These are phyloP conservation scores for Blastomyces percursus DNA, from an alignment of 2,329 filamentous ascomycete genomes.

Conservation along the genomic window DNA sequence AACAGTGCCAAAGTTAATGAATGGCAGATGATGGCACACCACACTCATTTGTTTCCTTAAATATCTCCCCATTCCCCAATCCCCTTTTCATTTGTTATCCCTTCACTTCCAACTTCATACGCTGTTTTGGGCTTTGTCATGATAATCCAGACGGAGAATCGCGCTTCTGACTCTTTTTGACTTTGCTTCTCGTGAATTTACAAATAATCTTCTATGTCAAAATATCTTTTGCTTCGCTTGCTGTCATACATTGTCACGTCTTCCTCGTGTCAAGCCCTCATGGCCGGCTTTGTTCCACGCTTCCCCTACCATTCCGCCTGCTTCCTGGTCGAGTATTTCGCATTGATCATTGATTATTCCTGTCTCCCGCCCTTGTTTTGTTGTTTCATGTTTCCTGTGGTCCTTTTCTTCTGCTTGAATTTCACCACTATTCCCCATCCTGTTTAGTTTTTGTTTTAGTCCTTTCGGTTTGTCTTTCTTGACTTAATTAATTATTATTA, in stretches of 20 bases:
- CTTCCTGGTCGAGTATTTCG: no score
- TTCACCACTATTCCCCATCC: conserved; percentile 3
- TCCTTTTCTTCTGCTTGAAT: conserved; percentile 1
- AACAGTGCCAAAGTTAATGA: background rate
- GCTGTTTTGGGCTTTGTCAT: background rate
- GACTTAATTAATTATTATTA: no score
- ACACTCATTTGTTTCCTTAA: conserved; percentile 20
- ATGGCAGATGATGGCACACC: conserved; percentile 4
- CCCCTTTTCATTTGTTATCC: conserved; percentile 15
- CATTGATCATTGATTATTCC: no score
- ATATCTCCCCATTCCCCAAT: no score
- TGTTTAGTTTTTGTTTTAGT: background rate
- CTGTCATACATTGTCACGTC: background rate
- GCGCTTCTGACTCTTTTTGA: background rate
- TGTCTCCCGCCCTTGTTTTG: background rate
- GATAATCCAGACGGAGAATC: background rate
- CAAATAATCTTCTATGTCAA: background rate
- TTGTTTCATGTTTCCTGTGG: background rate
- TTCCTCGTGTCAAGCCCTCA: no score
- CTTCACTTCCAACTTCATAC: background rate
- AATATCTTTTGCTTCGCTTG: background rate
- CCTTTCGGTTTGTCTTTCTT: conserved; percentile 1
- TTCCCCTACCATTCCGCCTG: no score
- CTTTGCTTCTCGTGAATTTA: background rate
- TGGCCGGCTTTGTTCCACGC: no score